Evolutionary conservation across 2,329 filamentous ascomycete genomes (phyloP).

Genomic region (Alternaria sp.): DNA sequence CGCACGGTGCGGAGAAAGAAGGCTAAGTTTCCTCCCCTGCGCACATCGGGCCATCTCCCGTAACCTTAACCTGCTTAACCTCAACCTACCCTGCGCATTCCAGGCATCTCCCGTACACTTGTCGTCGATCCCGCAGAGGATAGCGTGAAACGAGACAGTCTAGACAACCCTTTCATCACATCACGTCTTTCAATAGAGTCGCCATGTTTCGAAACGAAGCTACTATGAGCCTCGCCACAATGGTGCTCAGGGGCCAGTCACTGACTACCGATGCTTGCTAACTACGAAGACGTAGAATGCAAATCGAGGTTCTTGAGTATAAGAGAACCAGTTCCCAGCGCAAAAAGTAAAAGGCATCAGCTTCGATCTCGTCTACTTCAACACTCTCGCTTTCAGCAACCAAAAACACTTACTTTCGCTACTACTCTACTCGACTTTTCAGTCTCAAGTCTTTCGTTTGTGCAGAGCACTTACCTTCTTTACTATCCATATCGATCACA

Average conservation of each 20-base stretch:
- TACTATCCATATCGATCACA: background rate
- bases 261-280: background rate
- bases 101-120: constrained; percentile 2
- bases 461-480: constrained; percentile 10
- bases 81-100: background rate
- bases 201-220: constrained; percentile 15
- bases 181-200: constrained; percentile 2
- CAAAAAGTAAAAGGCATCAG: constrained; percentile 14
- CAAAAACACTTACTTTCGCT: constrained; percentile 5
- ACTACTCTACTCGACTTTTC: background rate
- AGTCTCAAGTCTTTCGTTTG: constrained; percentile 10
- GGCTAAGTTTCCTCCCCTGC: background rate
- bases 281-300: background rate
- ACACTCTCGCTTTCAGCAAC: constrained; percentile 13
- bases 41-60: constrained; percentile 5
- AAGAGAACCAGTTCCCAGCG: constrained; percentile 7
- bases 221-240: constrained; percentile 5
- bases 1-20: background rate
- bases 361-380: constrained; percentile 5
- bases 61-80: constrained; percentile 5
- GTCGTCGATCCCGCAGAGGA: constrained; percentile 8
- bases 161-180: constrained; percentile 11
- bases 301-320: constrained; percentile 7
- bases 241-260: background rate
- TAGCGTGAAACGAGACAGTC: constrained; percentile 3